phyloP scores from a whole-genome alignment of 2,329 filamentous ascomycete species.

The Fusarium sp. region DNA sequence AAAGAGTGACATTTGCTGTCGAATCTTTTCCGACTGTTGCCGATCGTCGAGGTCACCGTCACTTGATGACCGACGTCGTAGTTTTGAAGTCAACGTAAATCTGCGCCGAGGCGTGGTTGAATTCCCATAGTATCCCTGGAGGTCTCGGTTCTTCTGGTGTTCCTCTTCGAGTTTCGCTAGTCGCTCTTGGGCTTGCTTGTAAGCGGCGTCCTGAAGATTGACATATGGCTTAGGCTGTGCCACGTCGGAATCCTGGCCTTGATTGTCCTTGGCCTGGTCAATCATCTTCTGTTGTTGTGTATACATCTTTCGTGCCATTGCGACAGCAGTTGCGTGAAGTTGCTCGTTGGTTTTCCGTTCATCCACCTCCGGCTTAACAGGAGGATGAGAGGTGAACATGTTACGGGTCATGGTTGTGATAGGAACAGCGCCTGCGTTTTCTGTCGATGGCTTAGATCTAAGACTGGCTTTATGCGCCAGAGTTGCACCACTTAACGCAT shows the following conservation, averaged over 20 bases:
- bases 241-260: conserved; percentile 48
- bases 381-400: conserved; percentile 83
- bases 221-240: conserved; percentile 65
- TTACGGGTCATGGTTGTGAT: conserved; percentile 75
- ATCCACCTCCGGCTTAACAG: conserved; percentile 77
- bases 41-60: conserved; percentile 75
- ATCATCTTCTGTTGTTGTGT: conserved; percentile 73
- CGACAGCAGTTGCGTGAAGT: conserved; percentile 83
- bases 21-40: conserved; percentile 77
- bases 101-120: conserved; percentile 53
- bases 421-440: conserved; percentile 75
- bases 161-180: conserved; percentile 84
- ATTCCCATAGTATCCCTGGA: conserved; percentile 81
- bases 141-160: conserved; percentile 69
- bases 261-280: conserved; percentile 60
- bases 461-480: conserved; percentile 69
- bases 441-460: conserved; percentile 58
- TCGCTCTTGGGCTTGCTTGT: conserved; percentile 85
- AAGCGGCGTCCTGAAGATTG: conserved; percentile 86
- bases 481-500: conserved; percentile 80
- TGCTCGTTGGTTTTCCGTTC: conserved; percentile 79
- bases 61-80: conserved; percentile 74
- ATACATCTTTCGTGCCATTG: conserved; percentile 92
- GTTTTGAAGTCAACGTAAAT: conserved; percentile 65
- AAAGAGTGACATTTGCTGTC: conserved; percentile 83